Percentiles rank a stretch among this genome's conserved stretches.
Conservation (phyloP, 306 rosid genomes). For the Albizia julibrissin region DNA sequence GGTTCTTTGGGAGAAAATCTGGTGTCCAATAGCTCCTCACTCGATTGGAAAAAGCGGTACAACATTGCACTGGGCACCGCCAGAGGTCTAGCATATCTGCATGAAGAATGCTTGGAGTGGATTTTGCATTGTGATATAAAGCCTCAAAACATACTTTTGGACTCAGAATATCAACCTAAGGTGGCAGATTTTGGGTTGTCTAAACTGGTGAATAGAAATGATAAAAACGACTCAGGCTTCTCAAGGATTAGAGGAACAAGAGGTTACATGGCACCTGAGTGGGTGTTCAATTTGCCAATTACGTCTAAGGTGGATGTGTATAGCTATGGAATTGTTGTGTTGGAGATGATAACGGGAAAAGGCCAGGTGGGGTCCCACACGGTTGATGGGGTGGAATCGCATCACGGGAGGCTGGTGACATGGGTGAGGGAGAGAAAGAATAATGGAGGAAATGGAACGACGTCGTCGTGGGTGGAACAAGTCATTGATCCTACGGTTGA, state of each 20-base stretch:
- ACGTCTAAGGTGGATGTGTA: conserved; percentile 57
- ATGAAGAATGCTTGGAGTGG: not conserved
- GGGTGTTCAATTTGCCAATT: conserved; percentile 33
- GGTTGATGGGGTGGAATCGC: conserved; percentile 13
- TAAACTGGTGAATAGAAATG: conserved; percentile 14
- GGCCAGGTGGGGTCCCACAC: not conserved
- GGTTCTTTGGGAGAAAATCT: not conserved
- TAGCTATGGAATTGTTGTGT: conserved; percentile 41
- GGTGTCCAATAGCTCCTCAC: not conserved
- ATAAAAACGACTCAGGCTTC: conserved; percentile 27
- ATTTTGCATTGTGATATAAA: not conserved
- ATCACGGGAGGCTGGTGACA: conserved; percentile 32
- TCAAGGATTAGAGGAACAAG: conserved; percentile 55
- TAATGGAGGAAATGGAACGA: not conserved
- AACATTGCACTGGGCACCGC: not conserved
- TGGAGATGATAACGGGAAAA: not conserved
- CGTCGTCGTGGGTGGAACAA: not conserved
- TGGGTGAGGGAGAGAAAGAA: conserved; percentile 43
- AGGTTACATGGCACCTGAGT: conserved; percentile 39
- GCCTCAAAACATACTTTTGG: not conserved
- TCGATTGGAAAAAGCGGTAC: not conserved
- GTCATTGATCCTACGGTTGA: not conserved
- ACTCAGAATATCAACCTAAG: not conserved
- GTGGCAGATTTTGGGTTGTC: not conserved
- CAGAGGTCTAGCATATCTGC: not conserved